Base-by-base conservation (phyloP, 106 monocot species). In the Xerophyta viscosa region DNA sequence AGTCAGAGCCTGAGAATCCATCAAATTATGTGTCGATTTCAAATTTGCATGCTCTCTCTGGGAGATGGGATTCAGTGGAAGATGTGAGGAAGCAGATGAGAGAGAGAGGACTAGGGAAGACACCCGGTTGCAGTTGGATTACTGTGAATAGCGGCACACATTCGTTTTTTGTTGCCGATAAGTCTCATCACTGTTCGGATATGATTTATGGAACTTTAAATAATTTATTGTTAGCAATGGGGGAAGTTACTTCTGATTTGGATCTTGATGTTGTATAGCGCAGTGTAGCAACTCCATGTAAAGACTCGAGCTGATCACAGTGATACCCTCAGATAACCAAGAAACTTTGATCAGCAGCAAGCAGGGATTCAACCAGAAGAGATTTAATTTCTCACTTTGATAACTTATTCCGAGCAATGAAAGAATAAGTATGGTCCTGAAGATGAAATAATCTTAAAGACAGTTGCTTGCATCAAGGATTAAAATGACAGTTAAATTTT, bases 101-200 rank as follows among this genome's bases (percentile, higher is more conserved):
- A 44, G 54, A 66, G 21, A 63, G 24, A 27, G 69, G 75, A 18
- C 57, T 81, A 54, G 70, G 48, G 48, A 89, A 96, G 68, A 39
- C 46, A 28, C 31, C 82, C 51, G 88, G 85, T 41, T 57, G 27
- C 44, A 96, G 96, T 67, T 88, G 88, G 78, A 66, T 96, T 36
- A 69, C 23, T 58, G 46, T 81, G 1, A 63, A 80, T 22, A 54
- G 39, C 27, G 26, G 15, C 13, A 23, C 54, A 3, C 48, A 66
- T 67, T 74, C 53, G 8, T 83, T 74, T 43, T 57, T 46, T 62
- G 69, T 66, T 59, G 60, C 73, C 25, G 77, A 83, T 61, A 83
- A 66, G 39, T 65, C 57, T 36, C 77, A 77, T 31, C 18, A 20
- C 15, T 63, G 20, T 70, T 50, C 70, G 29, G 46, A 46, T 50